phyloP scores from a whole-genome alignment of 345 rosid species.

The Eucalyptus sp. region DNA sequence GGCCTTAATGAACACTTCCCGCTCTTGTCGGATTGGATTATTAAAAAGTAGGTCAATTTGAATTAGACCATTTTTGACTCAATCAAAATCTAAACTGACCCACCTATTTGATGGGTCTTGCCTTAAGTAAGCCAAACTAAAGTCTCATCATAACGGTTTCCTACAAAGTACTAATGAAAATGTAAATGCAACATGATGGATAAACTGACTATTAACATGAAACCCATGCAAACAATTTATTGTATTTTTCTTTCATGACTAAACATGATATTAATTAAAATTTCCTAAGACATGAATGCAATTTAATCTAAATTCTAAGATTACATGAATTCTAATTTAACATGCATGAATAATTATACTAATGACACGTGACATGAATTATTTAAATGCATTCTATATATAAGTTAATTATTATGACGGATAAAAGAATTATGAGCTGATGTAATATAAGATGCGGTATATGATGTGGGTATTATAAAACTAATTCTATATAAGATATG shows the following conservation, averaged over 20 bases:
- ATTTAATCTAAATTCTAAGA: not conserved
- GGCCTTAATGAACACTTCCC: accelerated
- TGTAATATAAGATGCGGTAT: not conserved
- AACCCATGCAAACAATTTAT: not conserved
- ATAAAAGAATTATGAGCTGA: not conserved
- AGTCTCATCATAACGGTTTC: not conserved
- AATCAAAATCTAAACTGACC: not conserved
- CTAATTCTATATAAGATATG: not conserved
- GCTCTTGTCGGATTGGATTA: not conserved
- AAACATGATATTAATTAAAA: not conserved
- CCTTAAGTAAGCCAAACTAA: not conserved
- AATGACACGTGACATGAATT: not conserved
- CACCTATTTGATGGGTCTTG: not conserved
- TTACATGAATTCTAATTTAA: not conserved
- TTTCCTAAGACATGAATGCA: not conserved
- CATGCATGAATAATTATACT: not conserved
- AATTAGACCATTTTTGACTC: not conserved
- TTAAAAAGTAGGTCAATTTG: not conserved
- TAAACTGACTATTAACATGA: not conserved
- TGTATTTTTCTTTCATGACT: not conserved
- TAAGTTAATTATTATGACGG: not conserved
- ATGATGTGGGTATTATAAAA: not conserved
- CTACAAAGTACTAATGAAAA: not conserved
- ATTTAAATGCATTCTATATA: not conserved
- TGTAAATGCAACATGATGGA: not conserved